Percentiles rank a stretch among this genome's conserved stretches.
These are phyloP conservation scores for Sisymbrium altissimum DNA, from an alignment of 345 rosid genomes.

Conservation along the genomic window DNA sequence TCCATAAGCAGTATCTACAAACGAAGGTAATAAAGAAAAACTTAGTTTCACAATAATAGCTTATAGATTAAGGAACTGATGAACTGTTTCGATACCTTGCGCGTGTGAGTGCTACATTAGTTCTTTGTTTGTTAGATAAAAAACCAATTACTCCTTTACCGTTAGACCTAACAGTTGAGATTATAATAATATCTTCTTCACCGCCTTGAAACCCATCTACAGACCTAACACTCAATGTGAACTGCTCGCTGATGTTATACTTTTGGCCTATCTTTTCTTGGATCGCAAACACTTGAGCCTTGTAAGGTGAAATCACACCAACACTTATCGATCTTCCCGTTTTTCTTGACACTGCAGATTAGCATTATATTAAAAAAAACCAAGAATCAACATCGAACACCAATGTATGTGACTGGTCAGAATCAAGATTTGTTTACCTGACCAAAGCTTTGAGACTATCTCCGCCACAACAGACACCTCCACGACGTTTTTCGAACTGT, in stretches of 20 bases:
- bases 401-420: not conserved
- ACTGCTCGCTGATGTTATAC: not conserved
- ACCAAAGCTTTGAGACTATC: conserved; percentile 35
- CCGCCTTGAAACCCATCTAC: conserved; percentile 58
- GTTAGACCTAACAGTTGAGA: conserved; percentile 53
- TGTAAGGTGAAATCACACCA: conserved; percentile 54
- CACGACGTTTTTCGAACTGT: conserved; percentile 33
- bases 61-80: not conserved
- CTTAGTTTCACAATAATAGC: not conserved
- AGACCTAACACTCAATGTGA: conserved; percentile 37
- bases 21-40: not conserved
- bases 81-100: conserved; percentile 35
- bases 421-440: conserved; percentile 34
- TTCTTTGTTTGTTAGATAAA: conserved; percentile 36
- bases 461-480: conserved; percentile 42
- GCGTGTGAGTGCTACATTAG: conserved; percentile 44
- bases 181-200: conserved; percentile 47
- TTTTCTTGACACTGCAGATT: conserved; percentile 29
- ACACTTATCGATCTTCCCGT: conserved; percentile 16
- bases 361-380: not conserved
- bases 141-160: conserved; percentile 40
- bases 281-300: conserved; percentile 49
- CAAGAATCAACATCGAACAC: not conserved
- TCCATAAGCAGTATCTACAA: conserved; percentile 45
- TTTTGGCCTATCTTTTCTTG: conserved; percentile 36